Conservation (phyloP, 1,284 basidiomycete species). For the Leucoagaricus sp. region DNA sequence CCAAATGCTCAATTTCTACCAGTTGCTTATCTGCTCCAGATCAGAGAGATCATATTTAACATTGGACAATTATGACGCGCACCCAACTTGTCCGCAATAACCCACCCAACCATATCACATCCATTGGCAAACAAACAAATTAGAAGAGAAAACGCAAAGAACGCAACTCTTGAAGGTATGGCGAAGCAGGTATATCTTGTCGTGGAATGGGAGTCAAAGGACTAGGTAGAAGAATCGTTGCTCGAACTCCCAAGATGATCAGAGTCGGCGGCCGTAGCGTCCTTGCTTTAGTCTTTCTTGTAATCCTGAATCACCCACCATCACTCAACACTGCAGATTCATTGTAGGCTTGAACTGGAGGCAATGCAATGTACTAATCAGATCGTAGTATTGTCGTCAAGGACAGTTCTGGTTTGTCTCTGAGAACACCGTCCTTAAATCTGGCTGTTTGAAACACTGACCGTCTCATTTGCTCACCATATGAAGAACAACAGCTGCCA, state of each 20-base stretch:
- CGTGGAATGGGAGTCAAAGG: not conserved
- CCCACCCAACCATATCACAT: constrained; percentile 7
- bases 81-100: constrained; percentile 8
- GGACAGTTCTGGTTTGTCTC: too few species aligned
- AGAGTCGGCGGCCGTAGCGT: not conserved
- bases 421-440: too few species aligned
- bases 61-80: not conserved
- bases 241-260: too few species aligned
- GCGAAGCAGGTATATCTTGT: constrained; percentile 3
- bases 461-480: too few species aligned
- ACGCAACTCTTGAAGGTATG: constrained; percentile 6
- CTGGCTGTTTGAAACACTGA: too few species aligned
- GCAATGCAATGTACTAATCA: too few species aligned
- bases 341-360: too few species aligned
- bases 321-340: too few species aligned
- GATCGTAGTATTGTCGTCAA: too few species aligned
- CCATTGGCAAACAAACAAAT: not conserved
- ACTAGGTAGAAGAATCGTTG: constrained; percentile 5
- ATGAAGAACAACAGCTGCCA: too few species aligned
- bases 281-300: too few species aligned
- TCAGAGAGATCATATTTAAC: not conserved
- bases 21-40: constrained; percentile 18
- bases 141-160: not conserved
- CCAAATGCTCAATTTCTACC: constrained; percentile 18
- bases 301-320: too few species aligned